Base-by-base conservation (phyloP, 495 filamentous ascomycete genomes). In the Polyplosphaeria fusca region DNA sequence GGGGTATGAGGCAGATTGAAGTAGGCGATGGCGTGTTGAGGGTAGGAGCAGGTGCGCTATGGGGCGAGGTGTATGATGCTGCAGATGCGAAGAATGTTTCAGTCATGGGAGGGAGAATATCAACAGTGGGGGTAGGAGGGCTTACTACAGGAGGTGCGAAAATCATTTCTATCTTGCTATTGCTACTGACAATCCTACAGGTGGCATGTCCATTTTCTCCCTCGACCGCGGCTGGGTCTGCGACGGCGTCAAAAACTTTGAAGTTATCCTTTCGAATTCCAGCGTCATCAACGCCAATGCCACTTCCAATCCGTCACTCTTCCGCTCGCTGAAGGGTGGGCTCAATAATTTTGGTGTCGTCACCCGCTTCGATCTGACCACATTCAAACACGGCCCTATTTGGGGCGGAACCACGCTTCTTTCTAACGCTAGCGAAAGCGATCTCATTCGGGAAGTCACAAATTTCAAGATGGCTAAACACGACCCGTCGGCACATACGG, bases 221-320 rank as follows among this genome's bases (percentile, higher is more conserved):
- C 79, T 55, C n/a, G 5, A 14, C 12, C n/a, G 81, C 52, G 81
- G 81, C 2, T 83, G 77, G 76, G 78, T 75, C 3, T 76, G 77
- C 40, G 75, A 79, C 40, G 43, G 37, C 20, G 54, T 58, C 3
- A 23, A 26, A 16, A 40, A 45, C 43, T 83, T 66, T 58, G 79
- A 83, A 43, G 71, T 84, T 14, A 79, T 83, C 20, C 69, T 83
- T 5, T 76, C 80, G 42, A 79, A 79, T 62, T 74, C 76, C 19
- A 77, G 72, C 18, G 72, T 82, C 61, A 71, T 78, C 22, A 73
- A 74, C 42, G 79, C 76, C 5, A 77, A 70, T 39, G 63, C 65
- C 14, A 66, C 70, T 19, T 51, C 50, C 38, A 62, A 78, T 42
- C 67, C 72, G 0, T 72, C 75, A 32, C 67, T 77, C 11, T 77